phyloP scores from a whole-genome alignment of 225 moss, liverwort and hornwort species.

The Pleurozium schreberi region DNA sequence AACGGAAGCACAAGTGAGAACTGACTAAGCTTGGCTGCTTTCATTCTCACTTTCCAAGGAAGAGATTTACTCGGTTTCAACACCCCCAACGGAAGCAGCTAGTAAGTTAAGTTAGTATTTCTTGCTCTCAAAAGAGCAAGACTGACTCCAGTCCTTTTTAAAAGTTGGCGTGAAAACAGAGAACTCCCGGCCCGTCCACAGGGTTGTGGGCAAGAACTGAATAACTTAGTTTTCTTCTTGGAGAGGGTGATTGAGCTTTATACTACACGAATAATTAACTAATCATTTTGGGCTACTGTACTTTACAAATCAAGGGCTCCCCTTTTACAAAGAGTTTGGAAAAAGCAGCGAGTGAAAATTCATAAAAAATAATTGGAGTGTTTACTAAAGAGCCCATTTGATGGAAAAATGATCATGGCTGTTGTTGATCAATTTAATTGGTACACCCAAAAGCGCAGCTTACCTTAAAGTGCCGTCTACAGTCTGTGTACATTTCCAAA shows the following conservation, averaged over 20 bases:
- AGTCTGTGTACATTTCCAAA: no score
- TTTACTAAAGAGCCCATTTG: background rate
- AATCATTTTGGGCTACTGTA: background rate
- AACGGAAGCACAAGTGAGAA: background rate
- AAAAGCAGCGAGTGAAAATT: background rate
- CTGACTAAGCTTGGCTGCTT: background rate
- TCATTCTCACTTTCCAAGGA: background rate
- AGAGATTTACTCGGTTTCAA: background rate
- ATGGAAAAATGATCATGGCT: background rate
- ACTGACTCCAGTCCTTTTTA: background rate
- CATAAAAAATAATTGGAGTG: background rate
- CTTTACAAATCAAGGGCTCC: background rate
- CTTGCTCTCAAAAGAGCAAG: background rate
- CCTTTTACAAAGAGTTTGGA: background rate
- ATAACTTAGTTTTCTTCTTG: background rate
- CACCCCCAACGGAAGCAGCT: no score
- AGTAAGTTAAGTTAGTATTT: background rate
- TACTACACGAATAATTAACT: background rate
- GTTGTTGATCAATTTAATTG: background rate
- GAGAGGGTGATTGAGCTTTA: background rate
- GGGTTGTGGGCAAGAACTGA: background rate
- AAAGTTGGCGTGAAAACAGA: background rate
- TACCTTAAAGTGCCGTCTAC: no score
- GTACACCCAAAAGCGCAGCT: no score
- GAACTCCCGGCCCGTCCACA: background rate